Evolutionary conservation across 352 stramenopile genomes (phyloP).

Genomic region (Globisporangium alternatum): DNA sequence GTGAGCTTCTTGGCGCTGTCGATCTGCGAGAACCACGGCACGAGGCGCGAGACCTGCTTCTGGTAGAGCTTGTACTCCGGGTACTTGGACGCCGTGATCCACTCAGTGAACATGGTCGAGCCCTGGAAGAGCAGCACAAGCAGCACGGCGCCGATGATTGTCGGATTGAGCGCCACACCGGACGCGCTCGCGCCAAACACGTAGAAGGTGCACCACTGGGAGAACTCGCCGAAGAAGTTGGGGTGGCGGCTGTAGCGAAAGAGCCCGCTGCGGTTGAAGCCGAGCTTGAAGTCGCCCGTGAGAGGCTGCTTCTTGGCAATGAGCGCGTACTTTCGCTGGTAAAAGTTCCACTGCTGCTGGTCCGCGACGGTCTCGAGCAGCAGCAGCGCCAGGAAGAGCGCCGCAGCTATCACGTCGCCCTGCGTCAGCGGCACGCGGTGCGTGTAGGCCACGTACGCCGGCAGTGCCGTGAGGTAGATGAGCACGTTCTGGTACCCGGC

Average conservation of each 20-base stretch:
- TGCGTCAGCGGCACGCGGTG: constrained; percentile 51
- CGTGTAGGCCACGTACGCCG: constrained; percentile 64
- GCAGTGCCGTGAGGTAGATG: constrained; percentile 74
- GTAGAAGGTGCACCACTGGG: constrained; percentile 90
- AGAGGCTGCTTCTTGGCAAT: constrained; percentile 55
- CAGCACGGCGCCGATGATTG: constrained; percentile 69
- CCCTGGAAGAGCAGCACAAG: constrained; percentile 89
- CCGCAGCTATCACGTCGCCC: constrained; percentile 59
- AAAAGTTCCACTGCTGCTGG: constrained; percentile 92
- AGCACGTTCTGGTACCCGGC: constrained; percentile 87
- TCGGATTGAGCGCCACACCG: constrained; percentile 63
- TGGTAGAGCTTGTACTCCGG: constrained; percentile 88
- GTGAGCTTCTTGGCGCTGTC: constrained; percentile 12
- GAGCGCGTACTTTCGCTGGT: constrained; percentile 81
- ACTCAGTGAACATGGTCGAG: constrained; percentile 88
- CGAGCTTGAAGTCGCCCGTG: constrained; percentile 60
- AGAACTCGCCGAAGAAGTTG: constrained; percentile 93
- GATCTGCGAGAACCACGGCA: constrained; percentile 54
- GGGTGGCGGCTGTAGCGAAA: constrained; percentile 92
- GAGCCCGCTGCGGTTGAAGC: constrained; percentile 84
- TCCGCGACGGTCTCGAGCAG: constrained; percentile 86
- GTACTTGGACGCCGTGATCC: constrained; percentile 89
- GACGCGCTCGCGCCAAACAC: constrained; percentile 80
- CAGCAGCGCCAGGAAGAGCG: constrained; percentile 70
- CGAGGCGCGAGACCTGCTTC: constrained; percentile 52